Conservation (phyloP, 768 basidiomycete species). For the Pleurotus tuber-regium region DNA sequence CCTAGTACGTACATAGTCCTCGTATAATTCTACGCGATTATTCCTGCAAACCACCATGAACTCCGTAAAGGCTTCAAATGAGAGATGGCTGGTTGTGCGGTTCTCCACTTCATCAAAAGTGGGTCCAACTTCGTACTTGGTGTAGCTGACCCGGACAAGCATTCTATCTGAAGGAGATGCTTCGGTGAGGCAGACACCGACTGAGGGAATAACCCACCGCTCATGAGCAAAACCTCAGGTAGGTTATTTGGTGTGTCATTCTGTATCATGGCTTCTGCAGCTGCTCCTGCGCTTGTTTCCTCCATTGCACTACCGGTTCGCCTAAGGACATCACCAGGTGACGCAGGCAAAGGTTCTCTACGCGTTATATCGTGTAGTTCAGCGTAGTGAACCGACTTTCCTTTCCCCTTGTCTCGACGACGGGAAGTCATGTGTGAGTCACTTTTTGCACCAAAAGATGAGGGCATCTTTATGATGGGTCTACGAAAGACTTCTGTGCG, state of each 20-base stretch:
- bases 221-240: slow-evolving; percentile 60
- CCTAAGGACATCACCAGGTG: slow-evolving; percentile 66
- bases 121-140: slow-evolving; percentile 47
- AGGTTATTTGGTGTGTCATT: slow-evolving; percentile 22
- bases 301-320: slow-evolving; percentile 54
- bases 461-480: slow-evolving; percentile 18
- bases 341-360: slow-evolving; percentile 32
- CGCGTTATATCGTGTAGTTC: slow-evolving; percentile 17
- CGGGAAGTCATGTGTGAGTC: background rate
- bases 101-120: slow-evolving; percentile 68
- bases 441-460: slow-evolving; percentile 13
- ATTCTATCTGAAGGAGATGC: slow-evolving; percentile 69
- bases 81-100: slow-evolving; percentile 58
- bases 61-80: slow-evolving; percentile 72
- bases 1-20: slow-evolving; percentile 65
- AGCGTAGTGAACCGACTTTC: slow-evolving; percentile 38
- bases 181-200: slow-evolving; percentile 6
- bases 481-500: slow-evolving; percentile 17
- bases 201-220: slow-evolving; percentile 49
- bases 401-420: slow-evolving; percentile 25
- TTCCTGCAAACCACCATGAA: slow-evolving; percentile 85
- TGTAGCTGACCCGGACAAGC: slow-evolving; percentile 76
- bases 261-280: slow-evolving; percentile 22
- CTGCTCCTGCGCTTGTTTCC: slow-evolving; percentile 65
- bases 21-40: slow-evolving; percentile 77